A percentile compares a stretch with the other conserved stretches of the same genome.
phyloP scores from a whole-genome alignment of 495 filamentous ascomycete species.

The Trypethelium eluteriae region DNA sequence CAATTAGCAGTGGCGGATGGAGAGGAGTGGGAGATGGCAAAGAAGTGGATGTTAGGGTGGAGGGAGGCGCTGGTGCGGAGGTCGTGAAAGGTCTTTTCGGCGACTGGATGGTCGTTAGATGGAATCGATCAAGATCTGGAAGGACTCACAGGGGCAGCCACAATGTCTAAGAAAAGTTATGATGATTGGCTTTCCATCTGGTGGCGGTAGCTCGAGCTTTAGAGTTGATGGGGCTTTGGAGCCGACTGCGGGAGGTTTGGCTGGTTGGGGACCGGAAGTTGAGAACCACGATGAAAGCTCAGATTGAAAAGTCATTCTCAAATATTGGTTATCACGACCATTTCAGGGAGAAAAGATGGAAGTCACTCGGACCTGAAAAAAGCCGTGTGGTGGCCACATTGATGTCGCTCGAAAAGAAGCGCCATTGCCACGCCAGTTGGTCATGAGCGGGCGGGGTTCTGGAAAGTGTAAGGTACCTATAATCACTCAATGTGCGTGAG shows the following conservation, averaged over 20 bases:
- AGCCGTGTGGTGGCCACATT: background rate
- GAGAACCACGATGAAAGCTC: conserved; percentile 23
- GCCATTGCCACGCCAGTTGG: background rate
- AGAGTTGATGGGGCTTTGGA: conserved; percentile 40
- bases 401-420: background rate
- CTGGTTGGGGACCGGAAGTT: background rate
- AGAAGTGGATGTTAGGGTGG: conserved; percentile 45
- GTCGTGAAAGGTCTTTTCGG: conserved; percentile 51
- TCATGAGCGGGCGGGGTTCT: background rate
- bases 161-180: conserved; percentile 55
- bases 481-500: no score
- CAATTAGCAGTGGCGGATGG: conserved; percentile 45
- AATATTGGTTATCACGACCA: background rate
- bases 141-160: conserved; percentile 47
- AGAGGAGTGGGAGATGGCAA: conserved; percentile 53
- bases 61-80: conserved; percentile 40
- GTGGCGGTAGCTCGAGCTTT: conserved; percentile 40
- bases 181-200: conserved; percentile 41
- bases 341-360: background rate
- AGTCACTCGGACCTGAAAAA: background rate
- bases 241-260: conserved; percentile 14
- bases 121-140: conserved; percentile 18
- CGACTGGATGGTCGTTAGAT: conserved; percentile 34
- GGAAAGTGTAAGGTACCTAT: no score
- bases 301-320: conserved; percentile 21